phyloP scores from a whole-genome alignment of 192 early-diverging fungal species.

The Chytriomyces sp. region DNA sequence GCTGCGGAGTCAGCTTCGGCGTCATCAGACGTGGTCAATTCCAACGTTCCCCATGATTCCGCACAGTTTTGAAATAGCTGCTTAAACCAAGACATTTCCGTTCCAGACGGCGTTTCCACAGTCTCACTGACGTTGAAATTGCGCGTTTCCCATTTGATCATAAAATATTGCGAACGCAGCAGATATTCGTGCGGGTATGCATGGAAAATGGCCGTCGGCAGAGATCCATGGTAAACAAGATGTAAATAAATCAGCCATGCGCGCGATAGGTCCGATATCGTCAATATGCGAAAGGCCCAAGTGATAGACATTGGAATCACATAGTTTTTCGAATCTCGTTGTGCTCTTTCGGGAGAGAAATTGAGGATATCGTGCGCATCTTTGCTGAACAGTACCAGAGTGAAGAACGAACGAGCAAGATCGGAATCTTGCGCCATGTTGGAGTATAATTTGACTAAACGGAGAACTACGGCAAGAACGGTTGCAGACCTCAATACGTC shows the following conservation, averaged over 20 bases:
- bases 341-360: not conserved
- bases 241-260: slow-evolving; percentile 30
- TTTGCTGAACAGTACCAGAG: not conserved
- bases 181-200: slow-evolving; percentile 19
- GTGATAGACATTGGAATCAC: not conserved
- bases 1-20: not conserved
- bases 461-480: slow-evolving; percentile 15
- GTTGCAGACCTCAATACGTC: not conserved
- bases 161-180: slow-evolving; percentile 12
- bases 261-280: not conserved
- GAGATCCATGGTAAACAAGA: slow-evolving; percentile 19
- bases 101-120: slow-evolving; percentile 7
- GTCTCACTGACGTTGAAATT: too few species aligned
- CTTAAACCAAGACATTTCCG: slow-evolving; percentile 19
- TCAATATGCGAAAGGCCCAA: slow-evolving; percentile 9
- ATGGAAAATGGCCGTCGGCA: slow-evolving; percentile 4
- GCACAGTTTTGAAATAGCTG: slow-evolving; percentile 25
- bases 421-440: not conserved
- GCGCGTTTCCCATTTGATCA: slow-evolving; percentile 9
- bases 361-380: not conserved
- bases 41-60: not conserved
- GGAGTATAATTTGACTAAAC: slow-evolving; percentile 20
- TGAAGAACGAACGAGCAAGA: slow-evolving; percentile 7
- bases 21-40: not conserved
- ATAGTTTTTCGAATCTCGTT: not conserved